Percentiles rank a stretch among this genome's conserved stretches.
Conservation (phyloP, 495 filamentous ascomycete genomes). For the Lichina pygmaea region DNA sequence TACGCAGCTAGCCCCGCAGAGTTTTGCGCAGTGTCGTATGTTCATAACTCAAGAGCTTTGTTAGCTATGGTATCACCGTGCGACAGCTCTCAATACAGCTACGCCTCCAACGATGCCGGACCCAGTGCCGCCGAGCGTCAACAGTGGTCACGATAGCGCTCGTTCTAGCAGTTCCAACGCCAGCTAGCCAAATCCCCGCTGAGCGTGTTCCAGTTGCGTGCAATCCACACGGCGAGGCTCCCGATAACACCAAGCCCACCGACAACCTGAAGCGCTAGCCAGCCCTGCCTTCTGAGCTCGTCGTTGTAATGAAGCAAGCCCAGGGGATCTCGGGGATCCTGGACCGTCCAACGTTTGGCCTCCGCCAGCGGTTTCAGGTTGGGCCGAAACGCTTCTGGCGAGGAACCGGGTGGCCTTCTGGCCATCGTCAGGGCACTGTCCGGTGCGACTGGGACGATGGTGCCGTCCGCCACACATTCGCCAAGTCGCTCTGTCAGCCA, state of each 20-base stretch:
- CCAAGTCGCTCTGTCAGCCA: slow-evolving; percentile 56
- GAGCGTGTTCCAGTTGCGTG: slow-evolving; percentile 4
- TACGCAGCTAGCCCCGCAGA: no score
- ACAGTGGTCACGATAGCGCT: no score
- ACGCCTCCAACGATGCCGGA: no score
- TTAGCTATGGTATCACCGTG: no score
- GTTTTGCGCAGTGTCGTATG: no score
- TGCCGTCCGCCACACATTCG: slow-evolving; percentile 50
- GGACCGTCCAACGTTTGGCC: slow-evolving; percentile 7
- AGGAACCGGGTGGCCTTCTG: slow-evolving; percentile 7
- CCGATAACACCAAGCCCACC: slow-evolving; percentile 49
- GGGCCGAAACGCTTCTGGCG: not conserved
- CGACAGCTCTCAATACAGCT: no score
- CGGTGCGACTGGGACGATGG: slow-evolving; percentile 24
- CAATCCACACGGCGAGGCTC: slow-evolving; percentile 40
- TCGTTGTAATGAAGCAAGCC: slow-evolving; percentile 45
- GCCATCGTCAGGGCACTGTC: not conserved
- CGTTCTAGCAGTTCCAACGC: slow-evolving; percentile 1
- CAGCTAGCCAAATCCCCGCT: not conserved
- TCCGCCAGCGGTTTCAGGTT: slow-evolving; percentile 5
- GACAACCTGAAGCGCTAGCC: slow-evolving; percentile 51
- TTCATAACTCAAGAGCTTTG: no score
- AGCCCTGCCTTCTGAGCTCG: slow-evolving; percentile 35
- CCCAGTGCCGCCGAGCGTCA: no score
- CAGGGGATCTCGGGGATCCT: slow-evolving; percentile 40